Evolutionary conservation across 352 stramenopile species (phyloP).

Genomic region (Blastocystis sp.): DNA sequence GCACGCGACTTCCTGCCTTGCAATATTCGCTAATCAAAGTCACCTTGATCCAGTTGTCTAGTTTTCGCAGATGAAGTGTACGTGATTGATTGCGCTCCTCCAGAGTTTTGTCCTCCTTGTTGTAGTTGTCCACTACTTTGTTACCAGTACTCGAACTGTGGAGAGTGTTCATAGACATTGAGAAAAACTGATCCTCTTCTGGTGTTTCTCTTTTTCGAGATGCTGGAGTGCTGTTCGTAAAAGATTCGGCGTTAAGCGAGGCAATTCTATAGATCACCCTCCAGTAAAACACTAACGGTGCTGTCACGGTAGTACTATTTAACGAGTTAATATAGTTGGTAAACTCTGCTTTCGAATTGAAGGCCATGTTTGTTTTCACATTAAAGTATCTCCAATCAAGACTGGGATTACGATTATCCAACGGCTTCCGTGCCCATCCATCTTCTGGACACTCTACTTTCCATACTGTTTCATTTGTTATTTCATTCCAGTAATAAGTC

Average conservation of each 20-base stretch:
- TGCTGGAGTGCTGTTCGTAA: neutral
- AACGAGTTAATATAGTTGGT: neutral
- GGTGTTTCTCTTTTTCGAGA: neutral
- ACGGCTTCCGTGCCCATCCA: neutral
- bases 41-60: constrained; percentile 58
- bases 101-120: constrained; percentile 22
- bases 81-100: neutral
- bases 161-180: neutral
- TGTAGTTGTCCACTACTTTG: neutral
- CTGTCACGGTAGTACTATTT: neutral
- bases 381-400: neutral
- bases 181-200: neutral
- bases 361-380: neutral
- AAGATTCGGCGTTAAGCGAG: neutral
- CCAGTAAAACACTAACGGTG: neutral
- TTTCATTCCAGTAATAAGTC: constrained; percentile 27
- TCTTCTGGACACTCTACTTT: neutral
- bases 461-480: neutral
- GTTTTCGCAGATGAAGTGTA: constrained; percentile 44
- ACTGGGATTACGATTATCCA: neutral
- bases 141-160: neutral
- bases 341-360: constrained; percentile 21
- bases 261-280: neutral
- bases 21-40: constrained; percentile 26
- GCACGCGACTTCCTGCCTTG: neutral